A percentile compares a stretch with the other conserved stretches of the same genome.
These are phyloP conservation scores for Physaria fendleri DNA, from an alignment of 345 rosid genomes.

Conservation along the genomic window DNA sequence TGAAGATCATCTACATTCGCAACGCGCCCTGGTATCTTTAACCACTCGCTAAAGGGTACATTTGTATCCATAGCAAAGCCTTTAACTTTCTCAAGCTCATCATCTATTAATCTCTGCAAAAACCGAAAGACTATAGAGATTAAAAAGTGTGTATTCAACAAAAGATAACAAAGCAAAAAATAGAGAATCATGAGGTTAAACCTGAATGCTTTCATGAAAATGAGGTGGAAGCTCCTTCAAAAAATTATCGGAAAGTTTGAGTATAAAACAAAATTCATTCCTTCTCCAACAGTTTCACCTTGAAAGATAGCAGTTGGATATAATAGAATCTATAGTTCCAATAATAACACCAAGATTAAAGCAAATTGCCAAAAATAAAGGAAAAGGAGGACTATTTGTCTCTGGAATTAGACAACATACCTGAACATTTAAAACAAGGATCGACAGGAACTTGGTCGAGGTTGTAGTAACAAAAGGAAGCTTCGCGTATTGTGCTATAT, in stretches of 20 bases:
- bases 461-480: conserved; percentile 52
- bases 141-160: conserved; percentile 15
- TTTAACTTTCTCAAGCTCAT: conserved; percentile 88
- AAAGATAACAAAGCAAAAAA: not conserved
- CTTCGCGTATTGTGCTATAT: conserved; percentile 70
- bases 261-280: conserved; percentile 67
- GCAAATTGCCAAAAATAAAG: not conserved
- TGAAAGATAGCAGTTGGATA: conserved; percentile 78
- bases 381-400: not conserved
- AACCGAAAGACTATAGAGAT: too few species aligned
- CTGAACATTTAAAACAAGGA: conserved; percentile 91
- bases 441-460: conserved; percentile 54
- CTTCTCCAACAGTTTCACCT: conserved; percentile 78
- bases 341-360: not conserved
- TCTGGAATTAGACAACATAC: conserved; percentile 36
- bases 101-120: conserved; percentile 75
- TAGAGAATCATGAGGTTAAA: conserved; percentile 23
- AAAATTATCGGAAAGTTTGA: conserved; percentile 55
- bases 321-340: conserved; percentile 68
- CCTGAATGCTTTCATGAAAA: conserved; percentile 56
- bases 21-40: conserved; percentile 92
- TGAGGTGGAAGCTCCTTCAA: conserved; percentile 50
- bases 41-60: conserved; percentile 71
- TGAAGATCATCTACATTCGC: conserved; percentile 88
- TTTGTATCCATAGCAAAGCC: conserved; percentile 78